Evolutionary conservation across 139 green algal genomes (phyloP), one percentile per base, ranked within the genome.

Genomic region (Picochlorum sp.): DNA sequence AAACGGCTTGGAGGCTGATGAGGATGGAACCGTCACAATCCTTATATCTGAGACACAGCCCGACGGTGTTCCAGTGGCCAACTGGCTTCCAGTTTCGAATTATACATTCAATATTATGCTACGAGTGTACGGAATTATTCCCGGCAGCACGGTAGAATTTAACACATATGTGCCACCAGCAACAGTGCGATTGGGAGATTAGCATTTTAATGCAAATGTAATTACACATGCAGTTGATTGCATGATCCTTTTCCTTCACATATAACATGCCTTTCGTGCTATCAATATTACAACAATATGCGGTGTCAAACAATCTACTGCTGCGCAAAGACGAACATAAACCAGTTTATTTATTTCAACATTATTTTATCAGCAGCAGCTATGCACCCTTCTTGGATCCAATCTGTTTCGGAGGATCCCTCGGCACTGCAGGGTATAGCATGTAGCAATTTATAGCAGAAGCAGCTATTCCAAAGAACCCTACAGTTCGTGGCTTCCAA

Each of bases 361-460:
- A n/a, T n/a, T n/a, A n/a, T n/a, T n/a, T n/a, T n/a, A n/a, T n/a
- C n/a, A n/a, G n/a, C n/a, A n/a, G n/a, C n/a, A n/a, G n/a, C n/a
- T n/a, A n/a, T n/a, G n/a, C n/a, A n/a, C n/a, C n/a, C n/a, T n/a
- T n/a, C n/a, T n/a, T n/a, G n/a, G n/a, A n/a, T n/a, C n/a, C n/a
- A n/a, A n/a, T n/a, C n/a, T n/a, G n/a, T n/a, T n/a, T n/a, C n/a
- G n/a, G n/a, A n/a, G n/a, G n/a, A n/a, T n/a, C n/a, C n/a, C 40
- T 12, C 10, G 49, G 49, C 53, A 64, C 14, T 33, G 33, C 29
- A 7, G 83, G 83, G 53, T 79, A 68, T 18, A 93, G 66, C 77
- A 95, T 75, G 73, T 91, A 95, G 77, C 84, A 95, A 81, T 95
- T 96, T 35, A 95, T 81, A 14, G 75, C 76, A 1, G 70, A 85